Conservation (phyloP, 441 rosid species). For the Populus trichocarpa region DNA sequence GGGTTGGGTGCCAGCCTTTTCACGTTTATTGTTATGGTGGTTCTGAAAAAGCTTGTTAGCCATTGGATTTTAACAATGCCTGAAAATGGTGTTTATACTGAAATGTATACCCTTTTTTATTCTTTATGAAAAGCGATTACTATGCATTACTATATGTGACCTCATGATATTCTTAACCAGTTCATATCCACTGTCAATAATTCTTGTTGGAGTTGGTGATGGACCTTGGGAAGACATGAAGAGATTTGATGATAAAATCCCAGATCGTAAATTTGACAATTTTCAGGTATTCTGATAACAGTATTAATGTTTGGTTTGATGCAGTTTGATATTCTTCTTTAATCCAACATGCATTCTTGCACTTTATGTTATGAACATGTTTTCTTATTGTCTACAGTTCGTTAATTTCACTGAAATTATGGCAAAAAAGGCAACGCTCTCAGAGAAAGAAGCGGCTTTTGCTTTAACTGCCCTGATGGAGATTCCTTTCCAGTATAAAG, state of each 20-base stretch:
- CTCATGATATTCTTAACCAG: conserved; percentile 29
- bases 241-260: conserved; percentile 78
- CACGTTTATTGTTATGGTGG: background rate
- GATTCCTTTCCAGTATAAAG: conserved; percentile 75
- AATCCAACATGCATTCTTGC: background rate
- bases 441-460: conserved; percentile 70
- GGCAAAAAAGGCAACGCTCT: conserved; percentile 34
- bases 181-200: conserved; percentile 60
- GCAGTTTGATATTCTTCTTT: background rate
- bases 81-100: background rate
- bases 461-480: conserved; percentile 95
- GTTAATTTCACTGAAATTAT: conserved; percentile 73
- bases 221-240: conserved; percentile 95
- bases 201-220: conserved; percentile 86
- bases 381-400: conserved; percentile 40
- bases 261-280: conserved; percentile 69
- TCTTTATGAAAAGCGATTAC: background rate
- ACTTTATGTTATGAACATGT: background rate
- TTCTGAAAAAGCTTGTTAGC: too few species aligned
- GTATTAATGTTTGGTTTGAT: background rate
- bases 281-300: conserved; percentile 52
- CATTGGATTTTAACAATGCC: background rate
- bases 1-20: background rate
- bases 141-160: background rate
- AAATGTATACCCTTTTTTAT: background rate